Evolutionary conservation across 2,329 filamentous ascomycete genomes (phyloP).

Genomic region (Oidium heveae): DNA sequence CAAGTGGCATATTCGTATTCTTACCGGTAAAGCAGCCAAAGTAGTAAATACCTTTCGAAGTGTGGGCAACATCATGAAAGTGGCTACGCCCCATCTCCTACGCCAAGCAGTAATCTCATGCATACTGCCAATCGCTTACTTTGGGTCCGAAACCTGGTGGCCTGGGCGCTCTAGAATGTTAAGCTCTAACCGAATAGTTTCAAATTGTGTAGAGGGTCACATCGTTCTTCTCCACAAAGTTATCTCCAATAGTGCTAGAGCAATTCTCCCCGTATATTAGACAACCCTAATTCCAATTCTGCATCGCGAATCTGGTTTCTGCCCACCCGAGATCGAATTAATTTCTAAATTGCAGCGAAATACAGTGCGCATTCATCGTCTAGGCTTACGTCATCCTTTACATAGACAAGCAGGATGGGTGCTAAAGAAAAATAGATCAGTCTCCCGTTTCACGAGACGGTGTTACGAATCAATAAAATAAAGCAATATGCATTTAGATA

Average conservation of each 20-base stretch:
- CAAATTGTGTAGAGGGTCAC: neutral
- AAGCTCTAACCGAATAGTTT: neutral
- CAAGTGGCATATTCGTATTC: neutral
- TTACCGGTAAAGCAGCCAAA: neutral
- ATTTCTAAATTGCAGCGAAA: neutral
- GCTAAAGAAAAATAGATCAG: neutral
- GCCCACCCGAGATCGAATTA: neutral
- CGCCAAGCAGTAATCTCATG: neutral
- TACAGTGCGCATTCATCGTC: neutral
- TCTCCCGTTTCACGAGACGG: neutral
- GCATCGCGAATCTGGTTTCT: neutral
- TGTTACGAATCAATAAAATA: too few species aligned
- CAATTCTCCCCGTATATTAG: neutral
- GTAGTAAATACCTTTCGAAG: neutral
- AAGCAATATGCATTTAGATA: too few species aligned
- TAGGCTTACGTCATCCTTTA: neutral
- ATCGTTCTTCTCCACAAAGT: neutral
- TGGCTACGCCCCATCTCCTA: neutral
- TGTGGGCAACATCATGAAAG: neutral
- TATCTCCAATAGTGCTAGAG: neutral
- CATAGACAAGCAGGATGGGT: neutral
- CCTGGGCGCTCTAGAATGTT: neutral
- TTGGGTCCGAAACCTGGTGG: neutral
- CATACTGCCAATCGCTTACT: neutral
- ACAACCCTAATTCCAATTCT: neutral